phyloP scores from a whole-genome alignment of 2,329 filamentous ascomycete species.

The Ilyonectria robusta region DNA sequence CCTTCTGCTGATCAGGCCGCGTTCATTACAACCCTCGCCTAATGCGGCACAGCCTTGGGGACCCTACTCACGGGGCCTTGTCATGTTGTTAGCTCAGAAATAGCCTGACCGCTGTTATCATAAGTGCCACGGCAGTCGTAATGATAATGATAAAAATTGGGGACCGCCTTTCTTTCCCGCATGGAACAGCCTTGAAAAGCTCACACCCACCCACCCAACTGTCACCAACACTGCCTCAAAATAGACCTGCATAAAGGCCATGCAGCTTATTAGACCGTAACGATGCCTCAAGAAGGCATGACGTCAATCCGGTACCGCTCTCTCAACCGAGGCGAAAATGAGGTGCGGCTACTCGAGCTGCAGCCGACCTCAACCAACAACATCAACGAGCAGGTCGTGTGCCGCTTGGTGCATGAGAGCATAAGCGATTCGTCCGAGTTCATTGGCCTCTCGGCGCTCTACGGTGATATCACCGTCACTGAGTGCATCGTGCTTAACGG shows the following conservation, averaged over 20 bases:
- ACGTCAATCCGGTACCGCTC: slow-evolving; percentile 42
- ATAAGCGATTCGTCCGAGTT: slow-evolving; percentile 38
- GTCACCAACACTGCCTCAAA: not conserved
- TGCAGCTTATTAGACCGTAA: slow-evolving; percentile 27
- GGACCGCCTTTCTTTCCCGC: not conserved
- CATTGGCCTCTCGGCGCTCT: slow-evolving; percentile 41
- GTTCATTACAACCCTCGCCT: not conserved
- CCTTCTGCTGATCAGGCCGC: slow-evolving; percentile 10
- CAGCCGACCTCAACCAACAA: slow-evolving; percentile 38
- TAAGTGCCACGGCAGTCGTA: not conserved
- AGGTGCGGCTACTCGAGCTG: slow-evolving; percentile 42
- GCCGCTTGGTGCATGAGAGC: slow-evolving; percentile 40
- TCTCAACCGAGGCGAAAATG: slow-evolving; percentile 30
- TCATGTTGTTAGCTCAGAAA: not conserved
- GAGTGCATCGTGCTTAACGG: slow-evolving; percentile 39
- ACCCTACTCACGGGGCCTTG: not conserved
- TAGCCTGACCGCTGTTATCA: not conserved
- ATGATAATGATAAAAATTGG: not conserved
- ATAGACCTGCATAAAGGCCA: slow-evolving; percentile 18
- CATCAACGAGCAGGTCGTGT: slow-evolving; percentile 38
- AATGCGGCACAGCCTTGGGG: not conserved
- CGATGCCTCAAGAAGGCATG: slow-evolving; percentile 37
- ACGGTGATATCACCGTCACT: slow-evolving; percentile 38
- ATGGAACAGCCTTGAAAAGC: not conserved
- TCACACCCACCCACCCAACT: not conserved